phyloP scores from a whole-genome alignment of 1,284 basidiomycete species.

The Cryptococcus sp. region DNA sequence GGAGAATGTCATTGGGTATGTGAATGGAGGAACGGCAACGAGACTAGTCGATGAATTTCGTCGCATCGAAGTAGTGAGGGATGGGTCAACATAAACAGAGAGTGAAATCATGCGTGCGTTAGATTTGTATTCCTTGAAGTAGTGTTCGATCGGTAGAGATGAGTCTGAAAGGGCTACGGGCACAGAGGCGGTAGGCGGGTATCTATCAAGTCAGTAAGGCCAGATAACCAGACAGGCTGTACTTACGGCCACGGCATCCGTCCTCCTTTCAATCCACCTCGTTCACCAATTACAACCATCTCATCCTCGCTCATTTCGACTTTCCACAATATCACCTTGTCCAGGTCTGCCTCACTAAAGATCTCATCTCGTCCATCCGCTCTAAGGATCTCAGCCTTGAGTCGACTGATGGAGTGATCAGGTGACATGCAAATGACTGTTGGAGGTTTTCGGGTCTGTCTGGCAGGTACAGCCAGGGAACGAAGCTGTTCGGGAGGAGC shows the following conservation, averaged over 20 bases:
- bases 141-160: constrained; percentile 23
- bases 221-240: background rate
- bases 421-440: constrained; percentile 30
- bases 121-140: constrained; percentile 30
- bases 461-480: background rate
- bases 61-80: background rate
- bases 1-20: constrained; percentile 25
- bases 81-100: constrained; percentile 36
- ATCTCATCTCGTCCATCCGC: constrained; percentile 22
- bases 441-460: constrained; percentile 9
- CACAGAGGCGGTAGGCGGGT: constrained; percentile 33
- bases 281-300: constrained; percentile 37
- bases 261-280: constrained; percentile 33
- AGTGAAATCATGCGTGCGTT: constrained; percentile 34
- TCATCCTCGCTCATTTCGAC: constrained; percentile 41
- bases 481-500: constrained; percentile 10
- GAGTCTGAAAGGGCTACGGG: constrained; percentile 26
- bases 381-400: constrained; percentile 32
- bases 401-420: constrained; percentile 25
- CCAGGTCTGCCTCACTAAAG: constrained; percentile 9
- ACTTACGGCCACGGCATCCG: constrained; percentile 44
- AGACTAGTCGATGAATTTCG: background rate
- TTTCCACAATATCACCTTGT: constrained; percentile 34
- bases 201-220: constrained; percentile 12
- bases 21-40: constrained; percentile 15